Evolutionary conservation across 2,329 filamentous ascomycete species (phyloP), one percentile per base, ranked within the genome.

Genomic region (Mycocentrospora acerina): DNA sequence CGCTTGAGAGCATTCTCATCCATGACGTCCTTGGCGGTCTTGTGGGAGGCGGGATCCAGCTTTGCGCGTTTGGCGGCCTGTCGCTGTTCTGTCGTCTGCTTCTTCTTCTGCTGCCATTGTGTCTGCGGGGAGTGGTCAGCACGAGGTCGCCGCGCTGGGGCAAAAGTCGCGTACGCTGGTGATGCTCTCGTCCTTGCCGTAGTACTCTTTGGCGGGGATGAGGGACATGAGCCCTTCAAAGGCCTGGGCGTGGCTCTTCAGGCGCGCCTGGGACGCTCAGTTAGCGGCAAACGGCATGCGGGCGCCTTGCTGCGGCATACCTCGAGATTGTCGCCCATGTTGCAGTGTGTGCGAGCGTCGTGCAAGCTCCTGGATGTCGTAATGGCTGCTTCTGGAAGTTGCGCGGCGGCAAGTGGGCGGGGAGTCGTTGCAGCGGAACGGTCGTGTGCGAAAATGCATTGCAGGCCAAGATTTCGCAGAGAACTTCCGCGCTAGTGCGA

Each of bases 61-160:
- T 96, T 97, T 44, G 86, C 88, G 62, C 85, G 80, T 71, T 90
- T 90, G 27, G 63, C 63, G n/a, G 63, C 59, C 42, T 56, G 55
- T 37, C 39, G 89, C 87, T 53, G 86, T 83, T 67, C 86, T 66
- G 95, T 95, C 34, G 89, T 91, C 72, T 97, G 90, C 75, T 97
- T 97, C 72, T 93, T 95, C 63, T 85, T 85, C 67, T 84, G 83
- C 86, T 89, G 94, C 89, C 90, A 95, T 83, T 96, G 89, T 59
- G 93, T 86, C 89, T 95, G 36, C 24, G 24, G 44, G 40, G 19
- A 26, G n/a, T n/a, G 35, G 44, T 46, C 36, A 54, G 48, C 31
- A 39, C 15, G 32, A 26, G 32, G 36, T 18, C 37, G 27, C 41
- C 32, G 41, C 37, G 32, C 34, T 28, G 27, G 35, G 33, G 14